Base-by-base conservation (phyloP, 2,329 filamentous ascomycete genomes). In the Plenodomus biglobosus region DNA sequence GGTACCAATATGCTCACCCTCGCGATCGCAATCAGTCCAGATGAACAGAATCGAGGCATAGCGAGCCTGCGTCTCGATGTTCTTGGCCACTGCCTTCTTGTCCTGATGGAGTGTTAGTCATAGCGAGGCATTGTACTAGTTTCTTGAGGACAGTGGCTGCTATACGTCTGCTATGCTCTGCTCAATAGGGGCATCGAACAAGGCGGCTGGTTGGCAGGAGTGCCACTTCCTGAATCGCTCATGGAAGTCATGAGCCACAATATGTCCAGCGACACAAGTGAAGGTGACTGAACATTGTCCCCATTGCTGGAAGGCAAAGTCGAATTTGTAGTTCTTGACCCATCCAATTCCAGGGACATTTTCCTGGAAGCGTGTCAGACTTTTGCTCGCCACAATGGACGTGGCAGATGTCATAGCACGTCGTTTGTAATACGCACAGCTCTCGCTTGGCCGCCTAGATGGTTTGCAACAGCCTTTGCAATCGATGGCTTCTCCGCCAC, bases 1-100 rank as follows among this genome's bases (percentile, higher is more conserved):
- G 34, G 87, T 81, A 6, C 94, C 94, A 59, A 99, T 99, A 67
- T 97, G 88, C 71, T 99, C 94, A 30, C 94, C 94, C 78, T 99
- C 94, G 46, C 92, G 85, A 78, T 99, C 94, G 73, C 94, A 97
- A 79, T 99, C 94, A 0, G 94, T 99, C 94, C 94, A 99, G 61
- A 99, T 96, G 71, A 95, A 92, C 24, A 99, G 78, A 11, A 86
- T 84, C 46, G 80, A 82, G n/a, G 85, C 80, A 66, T 82, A 81
- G 51, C 81, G 81, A 16, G 94, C 92, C 70, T 95, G 86, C 1
- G 81, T 76, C 59, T 86, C 83, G 63, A 99, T 94, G 66, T 99
- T 99, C 24, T 85, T 80, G 8, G 92, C 91, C 54, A 99, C 87
- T 1, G 80, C 76, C 62, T 85, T 85, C 66, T 92, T 95, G 64